phyloP scores from a whole-genome alignment of 2,329 filamentous ascomycete species.

The Sporothrix euskadiensis region DNA sequence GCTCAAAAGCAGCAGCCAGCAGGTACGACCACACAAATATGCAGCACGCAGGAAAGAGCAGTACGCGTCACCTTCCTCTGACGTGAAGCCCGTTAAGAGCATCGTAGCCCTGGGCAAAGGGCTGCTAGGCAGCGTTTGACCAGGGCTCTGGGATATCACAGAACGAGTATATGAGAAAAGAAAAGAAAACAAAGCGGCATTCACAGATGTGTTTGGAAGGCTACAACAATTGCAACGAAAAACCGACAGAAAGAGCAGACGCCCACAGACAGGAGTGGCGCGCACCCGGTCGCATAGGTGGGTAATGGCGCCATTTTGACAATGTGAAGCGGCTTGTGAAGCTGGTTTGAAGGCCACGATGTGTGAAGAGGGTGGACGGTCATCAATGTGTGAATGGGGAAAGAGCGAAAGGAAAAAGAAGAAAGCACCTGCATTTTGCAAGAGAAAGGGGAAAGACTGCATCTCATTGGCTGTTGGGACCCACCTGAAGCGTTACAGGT shows the following conservation, averaged over 20 bases:
- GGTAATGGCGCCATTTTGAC: constrained; percentile 42
- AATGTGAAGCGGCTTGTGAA: constrained; percentile 23
- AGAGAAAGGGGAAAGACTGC: neutral
- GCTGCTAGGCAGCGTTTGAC: neutral
- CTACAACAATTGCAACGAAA: neutral
- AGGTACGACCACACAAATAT: neutral
- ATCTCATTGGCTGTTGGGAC: constrained; percentile 29
- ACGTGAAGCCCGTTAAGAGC: neutral
- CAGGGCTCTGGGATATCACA: constrained; percentile 10
- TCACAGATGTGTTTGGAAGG: neutral
- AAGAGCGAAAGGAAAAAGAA: too few relatives aligned
- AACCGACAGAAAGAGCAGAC: neutral
- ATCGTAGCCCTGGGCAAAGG: neutral
- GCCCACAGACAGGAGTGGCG: constrained; percentile 5
- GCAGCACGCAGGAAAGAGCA: neutral
- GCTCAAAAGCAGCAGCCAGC: neutral
- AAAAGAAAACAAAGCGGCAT: neutral
- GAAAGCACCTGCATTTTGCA: neutral
- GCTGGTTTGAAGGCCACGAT: constrained; percentile 10
- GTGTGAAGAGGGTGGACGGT: neutral
- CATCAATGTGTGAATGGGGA: neutral
- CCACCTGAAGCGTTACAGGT: constrained; percentile 38
- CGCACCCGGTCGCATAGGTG: constrained; percentile 34
- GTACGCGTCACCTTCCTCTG: constrained; percentile 11
- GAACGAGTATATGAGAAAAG: neutral